Evolutionary conservation across 805 yeast species (phyloP).

Genomic region (Candida sithepensis): DNA sequence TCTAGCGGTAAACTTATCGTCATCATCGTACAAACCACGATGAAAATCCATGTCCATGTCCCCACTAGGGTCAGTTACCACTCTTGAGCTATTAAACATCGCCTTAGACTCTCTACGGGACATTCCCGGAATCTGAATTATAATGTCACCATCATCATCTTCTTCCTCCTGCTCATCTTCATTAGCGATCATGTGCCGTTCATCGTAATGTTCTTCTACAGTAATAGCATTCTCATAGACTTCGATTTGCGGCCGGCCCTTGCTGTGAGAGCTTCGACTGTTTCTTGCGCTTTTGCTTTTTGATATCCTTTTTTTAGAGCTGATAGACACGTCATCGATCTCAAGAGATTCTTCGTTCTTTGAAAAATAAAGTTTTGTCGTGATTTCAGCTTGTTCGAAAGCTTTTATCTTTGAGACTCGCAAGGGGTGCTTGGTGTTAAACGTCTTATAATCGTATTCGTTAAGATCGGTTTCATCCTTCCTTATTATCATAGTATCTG

Average conservation of each 20-base stretch:
- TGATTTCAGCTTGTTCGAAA: slow-evolving; percentile 35
- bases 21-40: background rate
- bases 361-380: slow-evolving; percentile 29
- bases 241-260: background rate
- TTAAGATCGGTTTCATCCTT: slow-evolving; percentile 23
- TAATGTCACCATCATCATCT: slow-evolving; percentile 9
- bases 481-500: slow-evolving; percentile 24
- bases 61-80: background rate
- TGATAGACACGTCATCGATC: slow-evolving; percentile 6
- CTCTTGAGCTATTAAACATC: background rate
- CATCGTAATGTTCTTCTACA: too few relatives aligned
- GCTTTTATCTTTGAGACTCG: slow-evolving; percentile 33
- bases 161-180: background rate
- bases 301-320: background rate
- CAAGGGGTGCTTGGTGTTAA: slow-evolving; percentile 31
- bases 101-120: background rate
- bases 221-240: too few relatives aligned
- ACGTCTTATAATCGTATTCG: slow-evolving; percentile 34
- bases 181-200: too few relatives aligned
- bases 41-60: background rate
- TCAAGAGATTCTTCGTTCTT: slow-evolving; percentile 19
- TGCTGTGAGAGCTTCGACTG: background rate
- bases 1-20: slow-evolving; percentile 1
- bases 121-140: slow-evolving; percentile 2
- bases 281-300: background rate